Evolutionary conservation across 2,329 filamentous ascomycete species (phyloP).

Genomic region (Coleophoma eucalyptorum): DNA sequence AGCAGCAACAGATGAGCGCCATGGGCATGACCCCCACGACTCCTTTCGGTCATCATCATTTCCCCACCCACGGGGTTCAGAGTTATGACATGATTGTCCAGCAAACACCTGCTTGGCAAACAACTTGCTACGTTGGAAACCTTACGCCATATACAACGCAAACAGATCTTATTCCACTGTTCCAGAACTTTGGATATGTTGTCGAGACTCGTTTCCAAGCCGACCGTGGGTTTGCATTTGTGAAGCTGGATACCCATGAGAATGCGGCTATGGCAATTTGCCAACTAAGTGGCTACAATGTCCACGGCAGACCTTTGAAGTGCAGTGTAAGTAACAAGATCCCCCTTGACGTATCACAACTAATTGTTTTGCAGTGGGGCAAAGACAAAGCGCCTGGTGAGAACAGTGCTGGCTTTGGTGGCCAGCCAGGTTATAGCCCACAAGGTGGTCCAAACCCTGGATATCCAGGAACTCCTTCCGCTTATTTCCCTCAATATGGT

Average conservation of each 20-base stretch:
- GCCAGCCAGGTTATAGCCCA: constrained; percentile 65
- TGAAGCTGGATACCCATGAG: constrained; percentile 99
- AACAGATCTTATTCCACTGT: constrained; percentile 93
- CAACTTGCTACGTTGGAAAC: constrained; percentile 96
- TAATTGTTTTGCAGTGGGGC: constrained; percentile 71
- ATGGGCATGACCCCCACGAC: constrained; percentile 99
- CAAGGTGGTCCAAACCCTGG: constrained; percentile 69
- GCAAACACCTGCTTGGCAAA: constrained; percentile 97
- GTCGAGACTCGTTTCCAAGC: constrained; percentile 97
- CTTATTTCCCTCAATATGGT: constrained; percentile 93
- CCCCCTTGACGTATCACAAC: constrained; percentile 12
- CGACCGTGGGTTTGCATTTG: constrained; percentile 95
- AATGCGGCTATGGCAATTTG: constrained; percentile 98
- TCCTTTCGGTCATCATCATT: constrained; percentile 94
- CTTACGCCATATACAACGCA: constrained; percentile 96
- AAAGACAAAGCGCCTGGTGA: constrained; percentile 93
- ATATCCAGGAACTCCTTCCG: constrained; percentile 73
- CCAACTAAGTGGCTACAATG: constrained; percentile 95
- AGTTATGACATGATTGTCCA: constrained; percentile 96
- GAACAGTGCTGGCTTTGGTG: constrained; percentile 67
- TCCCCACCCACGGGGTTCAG: constrained; percentile 92
- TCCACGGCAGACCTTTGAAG: constrained; percentile 94
- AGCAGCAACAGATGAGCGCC: constrained; percentile 93
- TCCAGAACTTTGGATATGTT: constrained; percentile 98
- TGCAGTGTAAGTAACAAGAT: constrained; percentile 76